Percentiles rank a stretch among this genome's conserved stretches.
Evolutionary conservation across 1,284 basidiomycete species (phyloP).

Genomic region (Ustilago nuda): DNA sequence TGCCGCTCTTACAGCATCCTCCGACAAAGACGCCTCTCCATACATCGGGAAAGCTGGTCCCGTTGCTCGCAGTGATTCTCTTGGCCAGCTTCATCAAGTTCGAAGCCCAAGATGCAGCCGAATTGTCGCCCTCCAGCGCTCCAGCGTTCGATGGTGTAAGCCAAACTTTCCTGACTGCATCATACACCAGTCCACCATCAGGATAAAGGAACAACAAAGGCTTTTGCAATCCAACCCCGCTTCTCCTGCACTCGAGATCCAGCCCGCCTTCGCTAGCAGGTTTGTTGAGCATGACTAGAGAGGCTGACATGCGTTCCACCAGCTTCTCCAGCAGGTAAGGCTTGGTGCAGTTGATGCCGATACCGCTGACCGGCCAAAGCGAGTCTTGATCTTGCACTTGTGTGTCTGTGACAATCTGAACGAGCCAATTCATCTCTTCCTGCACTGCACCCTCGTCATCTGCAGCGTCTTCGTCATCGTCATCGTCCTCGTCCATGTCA

Average conservation of each 20-base stretch:
- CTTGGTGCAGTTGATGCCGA: conserved; percentile 67
- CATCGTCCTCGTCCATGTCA: conserved; percentile 38
- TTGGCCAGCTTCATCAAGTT: conserved; percentile 47
- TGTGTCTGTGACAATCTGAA: conserved; percentile 41
- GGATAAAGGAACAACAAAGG: conserved; percentile 63
- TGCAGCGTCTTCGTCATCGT: conserved; percentile 28
- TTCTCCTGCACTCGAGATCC: conserved; percentile 21
- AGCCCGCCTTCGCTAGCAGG: conserved; percentile 21
- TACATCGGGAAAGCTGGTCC: conserved; percentile 13
- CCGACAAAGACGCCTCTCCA: conserved; percentile 58
- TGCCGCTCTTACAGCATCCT: conserved; percentile 60
- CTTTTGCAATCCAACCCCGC: conserved; percentile 19
- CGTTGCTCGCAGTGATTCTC: conserved; percentile 16
- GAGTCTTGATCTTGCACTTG: conserved; percentile 37
- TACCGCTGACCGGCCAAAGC: conserved; percentile 48
- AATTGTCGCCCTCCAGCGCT: conserved; percentile 20
- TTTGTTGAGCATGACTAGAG: conserved; percentile 32
- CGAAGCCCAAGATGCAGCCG: conserved; percentile 44
- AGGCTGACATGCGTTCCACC: conserved; percentile 41
- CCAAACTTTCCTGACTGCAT: conserved; percentile 54
- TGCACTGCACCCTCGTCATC: conserved; percentile 27
- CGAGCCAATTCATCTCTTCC: conserved; percentile 50
- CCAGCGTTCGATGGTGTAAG: conserved; percentile 31
- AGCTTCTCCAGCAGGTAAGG: conserved; percentile 48
- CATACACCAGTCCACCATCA: conserved; percentile 63